Evolutionary conservation across 495 filamentous ascomycete genomes (phyloP).

Genomic region (Pseudotulostoma volvatum): DNA sequence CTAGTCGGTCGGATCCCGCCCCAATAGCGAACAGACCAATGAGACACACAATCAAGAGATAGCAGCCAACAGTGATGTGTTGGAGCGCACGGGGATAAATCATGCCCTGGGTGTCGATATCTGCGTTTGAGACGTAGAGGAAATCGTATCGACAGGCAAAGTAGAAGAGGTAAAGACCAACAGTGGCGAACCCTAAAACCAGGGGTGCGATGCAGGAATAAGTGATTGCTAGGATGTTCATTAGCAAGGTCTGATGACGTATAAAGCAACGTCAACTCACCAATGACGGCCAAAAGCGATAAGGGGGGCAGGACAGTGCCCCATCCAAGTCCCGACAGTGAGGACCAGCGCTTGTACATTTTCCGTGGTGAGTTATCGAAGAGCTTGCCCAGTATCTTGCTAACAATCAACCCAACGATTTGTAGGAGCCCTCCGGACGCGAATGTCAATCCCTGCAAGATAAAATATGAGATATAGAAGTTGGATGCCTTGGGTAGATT

Average conservation of each 20-base stretch:
- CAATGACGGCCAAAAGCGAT: constrained; percentile 70
- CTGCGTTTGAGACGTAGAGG: constrained; percentile 72
- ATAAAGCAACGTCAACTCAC: constrained; percentile 13
- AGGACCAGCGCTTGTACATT: constrained; percentile 52
- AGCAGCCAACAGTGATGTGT: constrained; percentile 78
- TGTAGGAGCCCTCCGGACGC: constrained; percentile 60
- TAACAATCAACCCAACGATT: constrained; percentile 59
- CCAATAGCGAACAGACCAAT: constrained; percentile 78
- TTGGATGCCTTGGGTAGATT: constrained; percentile 73
- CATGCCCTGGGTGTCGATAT: constrained; percentile 81
- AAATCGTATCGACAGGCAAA: constrained; percentile 91
- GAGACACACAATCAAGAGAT: constrained; percentile 70
- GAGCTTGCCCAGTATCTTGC: constrained; percentile 60
- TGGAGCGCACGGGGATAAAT: constrained; percentile 81
- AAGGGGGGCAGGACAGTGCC: constrained; percentile 78
- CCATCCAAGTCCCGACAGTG: constrained; percentile 54
- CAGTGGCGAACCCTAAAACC: constrained; percentile 69
- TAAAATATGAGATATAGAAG: constrained; percentile 91
- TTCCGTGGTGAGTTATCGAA: constrained; percentile 59
- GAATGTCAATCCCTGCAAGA: constrained; percentile 81
- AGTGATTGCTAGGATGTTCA: constrained; percentile 40
- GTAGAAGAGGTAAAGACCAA: constrained; percentile 79
- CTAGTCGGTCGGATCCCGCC: constrained; percentile 36
- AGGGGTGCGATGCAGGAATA: constrained; percentile 87
- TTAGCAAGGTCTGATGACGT: background rate